A percentile compares a stretch with the other conserved stretches of the same genome.
These are phyloP conservation scores for Petunia secreta DNA, from an alignment of 257 asterid genomes.

Conservation along the genomic window DNA sequence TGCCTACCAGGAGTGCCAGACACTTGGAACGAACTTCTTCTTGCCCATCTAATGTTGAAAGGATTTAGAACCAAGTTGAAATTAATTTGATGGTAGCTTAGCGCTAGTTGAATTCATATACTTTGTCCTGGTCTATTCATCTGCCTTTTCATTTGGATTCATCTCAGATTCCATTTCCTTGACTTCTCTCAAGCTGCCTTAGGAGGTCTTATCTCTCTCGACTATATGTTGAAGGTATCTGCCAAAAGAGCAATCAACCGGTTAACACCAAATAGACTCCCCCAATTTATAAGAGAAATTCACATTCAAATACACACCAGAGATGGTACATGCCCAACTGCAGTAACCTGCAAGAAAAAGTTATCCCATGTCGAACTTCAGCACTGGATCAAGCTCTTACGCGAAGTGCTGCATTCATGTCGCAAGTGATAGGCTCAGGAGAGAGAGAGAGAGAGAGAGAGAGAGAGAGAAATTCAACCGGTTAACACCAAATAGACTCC, in stretches of 20 bases:
- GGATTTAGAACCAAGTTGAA: conserved; percentile 41
- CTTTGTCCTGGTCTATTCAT: conserved; percentile 42
- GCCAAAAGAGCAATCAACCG: conserved; percentile 33
- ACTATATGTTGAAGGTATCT: conserved; percentile 98
- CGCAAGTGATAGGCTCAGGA: not conserved
- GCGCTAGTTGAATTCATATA: conserved; percentile 19
- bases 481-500: conserved; percentile 25
- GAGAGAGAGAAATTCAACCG: conserved; percentile 26
- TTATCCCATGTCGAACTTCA: conserved; percentile 31
- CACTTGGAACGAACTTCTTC: conserved; percentile 72
- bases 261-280: conserved; percentile 26
- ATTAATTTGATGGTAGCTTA: conserved; percentile 18
- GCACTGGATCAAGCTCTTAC: conserved; percentile 23
- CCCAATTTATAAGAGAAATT: conserved; percentile 15
- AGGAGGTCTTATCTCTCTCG: conserved; percentile 81
- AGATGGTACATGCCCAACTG: conserved; percentile 87
- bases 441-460: too few species aligned
- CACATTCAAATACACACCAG: conserved; percentile 55
- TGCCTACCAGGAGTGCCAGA: conserved; percentile 93
- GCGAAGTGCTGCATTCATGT: not conserved
- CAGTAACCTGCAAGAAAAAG: conserved; percentile 74
- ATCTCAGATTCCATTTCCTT: conserved; percentile 81
- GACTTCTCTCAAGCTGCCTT: conserved; percentile 93
- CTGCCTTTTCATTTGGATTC: conserved; percentile 47
- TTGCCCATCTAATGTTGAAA: conserved; percentile 49